These are phyloP conservation scores for Globomyces pollinis-pini DNA, from an alignment of 192 early-diverging fungal species.

Conservation along the genomic window DNA sequence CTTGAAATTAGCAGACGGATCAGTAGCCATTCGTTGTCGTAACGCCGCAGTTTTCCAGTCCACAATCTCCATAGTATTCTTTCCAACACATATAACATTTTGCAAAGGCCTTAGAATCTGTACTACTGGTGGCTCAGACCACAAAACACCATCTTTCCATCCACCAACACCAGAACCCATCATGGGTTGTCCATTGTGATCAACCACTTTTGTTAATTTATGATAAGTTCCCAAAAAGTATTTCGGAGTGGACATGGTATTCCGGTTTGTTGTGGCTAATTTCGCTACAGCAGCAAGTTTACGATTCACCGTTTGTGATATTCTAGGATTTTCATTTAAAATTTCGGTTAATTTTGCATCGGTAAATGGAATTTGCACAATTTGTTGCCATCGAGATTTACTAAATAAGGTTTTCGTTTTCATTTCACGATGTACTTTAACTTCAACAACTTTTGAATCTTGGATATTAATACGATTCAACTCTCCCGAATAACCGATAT, in stretches of 20 bases:
- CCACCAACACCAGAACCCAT: conserved; percentile 47
- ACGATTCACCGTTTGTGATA: conserved; percentile 38
- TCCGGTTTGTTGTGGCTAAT: neutral
- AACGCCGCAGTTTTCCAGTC: conserved; percentile 41
- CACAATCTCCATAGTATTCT: conserved; percentile 35
- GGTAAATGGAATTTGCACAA: conserved; percentile 52
- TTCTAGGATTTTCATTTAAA: conserved; percentile 14
- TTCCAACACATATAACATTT: conserved; percentile 35
- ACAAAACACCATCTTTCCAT: conserved; percentile 46
- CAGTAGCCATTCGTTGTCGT: conserved; percentile 31
- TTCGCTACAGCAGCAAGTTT: conserved; percentile 46
- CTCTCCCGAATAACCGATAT: conserved; percentile 44
- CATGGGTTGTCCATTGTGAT: conserved; percentile 41
- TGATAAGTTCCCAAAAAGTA: conserved; percentile 50
- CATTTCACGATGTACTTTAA: conserved; percentile 48
- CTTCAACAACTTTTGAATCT: conserved; percentile 41
- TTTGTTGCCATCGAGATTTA: conserved; percentile 46
- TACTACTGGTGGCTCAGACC: conserved; percentile 38
- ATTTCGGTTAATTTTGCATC: conserved; percentile 37
- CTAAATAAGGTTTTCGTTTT: conserved; percentile 11
- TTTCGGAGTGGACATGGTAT: conserved; percentile 17
- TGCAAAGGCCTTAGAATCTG: conserved; percentile 41
- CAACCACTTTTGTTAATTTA: conserved; percentile 41
- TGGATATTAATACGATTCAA: conserved; percentile 46
- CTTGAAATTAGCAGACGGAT: conserved; percentile 15